Evolutionary conservation across 345 rosid genomes (phyloP), one percentile per base, ranked within the genome.

Genomic region (Pistacia atlantica): DNA sequence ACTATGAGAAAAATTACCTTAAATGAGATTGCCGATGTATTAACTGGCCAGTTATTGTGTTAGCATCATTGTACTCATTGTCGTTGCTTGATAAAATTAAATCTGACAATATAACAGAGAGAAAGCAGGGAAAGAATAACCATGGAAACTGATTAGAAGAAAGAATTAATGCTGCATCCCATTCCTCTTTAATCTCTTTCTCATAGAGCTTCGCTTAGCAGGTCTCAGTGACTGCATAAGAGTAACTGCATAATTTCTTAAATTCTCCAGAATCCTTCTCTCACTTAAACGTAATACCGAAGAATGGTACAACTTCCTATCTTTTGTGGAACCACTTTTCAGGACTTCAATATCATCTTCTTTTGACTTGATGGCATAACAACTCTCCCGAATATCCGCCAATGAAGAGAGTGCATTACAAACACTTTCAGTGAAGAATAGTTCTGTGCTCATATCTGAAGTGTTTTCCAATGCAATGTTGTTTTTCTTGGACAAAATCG

Each of bases 261-360:
- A 87, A 82, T 87, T 90, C 81, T 83, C 88, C 16, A 95, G 82
- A 77, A 95, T 90, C 81, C 54, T 86, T 83, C 97, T 86, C 86
- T 95, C 98, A 62, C 97, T 83, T 48, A 83, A 80, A 25, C 94
- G 91, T 78, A 93, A 73, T 66, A 80, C 72, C 48, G 86, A 64
- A 20, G 97, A 89, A 80, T 93, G 91, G 76, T 86, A 86, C 52
- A 86, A 35, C 83, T 91, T 95, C 73, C 94, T 77, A 49, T 91
- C 94, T 65, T 59, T 74, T 16, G 62, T 28, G 57, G 80, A 56
- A 67, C 89, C 87, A 70, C 68, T 69, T 58, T 82, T 66, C 42
- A 90, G 52, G 28, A 84, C 77, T 80, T 68, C 87, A 6, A 85
- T 61, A 72, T 92, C 98, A 60, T 91, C 87, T 18, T 81, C 75